phyloP scores from a whole-genome alignment of 768 basidiomycete genomes.

The Grammothele lineata region DNA sequence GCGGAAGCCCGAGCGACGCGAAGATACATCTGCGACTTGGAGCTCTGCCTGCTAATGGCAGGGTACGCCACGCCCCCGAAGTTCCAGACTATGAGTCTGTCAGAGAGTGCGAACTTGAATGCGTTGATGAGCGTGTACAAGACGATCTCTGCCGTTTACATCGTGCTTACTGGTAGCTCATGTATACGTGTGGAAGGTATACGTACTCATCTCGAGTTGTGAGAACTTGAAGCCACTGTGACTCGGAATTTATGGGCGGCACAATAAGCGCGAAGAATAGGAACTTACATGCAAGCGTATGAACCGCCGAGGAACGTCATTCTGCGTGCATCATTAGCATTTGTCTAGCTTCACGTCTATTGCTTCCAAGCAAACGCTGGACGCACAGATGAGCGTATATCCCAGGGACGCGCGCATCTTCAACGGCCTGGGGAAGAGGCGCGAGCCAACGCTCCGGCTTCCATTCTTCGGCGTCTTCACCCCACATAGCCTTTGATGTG shows the following conservation, averaged over 20 bases:
- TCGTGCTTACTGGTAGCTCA: background rate
- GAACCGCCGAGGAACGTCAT: constrained; percentile 23
- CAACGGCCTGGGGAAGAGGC: constrained; percentile 2
- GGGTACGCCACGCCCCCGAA: constrained; percentile 8
- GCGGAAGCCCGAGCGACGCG: no score
- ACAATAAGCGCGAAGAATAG: no score
- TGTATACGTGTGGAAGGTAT: background rate
- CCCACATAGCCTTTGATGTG: constrained; percentile 41
- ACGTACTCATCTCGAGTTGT: constrained; percentile 20
- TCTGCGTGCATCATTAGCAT: background rate
- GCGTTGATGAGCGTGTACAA: constrained; percentile 2
- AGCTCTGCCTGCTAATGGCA: constrained; percentile 4
- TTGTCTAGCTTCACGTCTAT: background rate
- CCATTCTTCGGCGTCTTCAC: constrained; percentile 35
- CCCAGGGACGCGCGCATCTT: constrained; percentile 7
- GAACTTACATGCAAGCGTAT: constrained; percentile 20
- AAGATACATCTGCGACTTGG: constrained; percentile 10
- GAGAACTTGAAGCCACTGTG: constrained; percentile 22
- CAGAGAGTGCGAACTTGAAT: constrained; percentile 9
- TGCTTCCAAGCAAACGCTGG: background rate
- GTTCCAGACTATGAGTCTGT: constrained; percentile 11
- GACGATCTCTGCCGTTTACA: constrained; percentile 10
- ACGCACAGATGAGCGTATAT: constrained; percentile 14
- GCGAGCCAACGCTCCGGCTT: constrained; percentile 32
- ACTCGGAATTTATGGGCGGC: background rate